Evolutionary conservation across 2,329 filamentous ascomycete species (phyloP), one percentile per base, ranked within the genome.

Genomic region (Exophiala sideris): DNA sequence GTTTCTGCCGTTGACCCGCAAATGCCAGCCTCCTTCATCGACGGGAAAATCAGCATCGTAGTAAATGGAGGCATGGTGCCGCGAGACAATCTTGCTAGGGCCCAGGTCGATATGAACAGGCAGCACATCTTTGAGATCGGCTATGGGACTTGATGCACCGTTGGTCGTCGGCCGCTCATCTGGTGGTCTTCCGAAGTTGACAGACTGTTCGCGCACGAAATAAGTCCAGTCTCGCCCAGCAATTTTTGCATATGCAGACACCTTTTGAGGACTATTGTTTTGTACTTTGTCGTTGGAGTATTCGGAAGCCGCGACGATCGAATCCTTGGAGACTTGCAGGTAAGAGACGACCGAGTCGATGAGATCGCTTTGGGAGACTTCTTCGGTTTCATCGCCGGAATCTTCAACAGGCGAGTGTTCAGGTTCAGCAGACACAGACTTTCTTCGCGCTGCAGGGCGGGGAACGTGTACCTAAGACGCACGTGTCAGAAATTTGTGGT

Each of bases 1-100:
- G 69, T 99, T 99, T 62, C 94, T 87, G 16, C 94, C 94, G 67
- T 92, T 91, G 59, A 96, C 89, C 40, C 84, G 76, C 48, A 99
- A 82, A 65, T 87, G 86, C 94, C 94, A 99, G 57, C 81, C 83
- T 47, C 75, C 74, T 39, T 72, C 72, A 21, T 75, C 70, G 11
- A 46, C 50, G 8, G 65, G 62, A 62, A 84, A 85, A 35, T 79
- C 73, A 39, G 85, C 83, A 65, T 89, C 83, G 65, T 88, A 94
- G 62, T 80, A 83, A 48, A 94, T 88, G 64, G 84, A 78, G 9
- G 88, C 88, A 67, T 91, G 88, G 57, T 86, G 79, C 58, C 89
- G 82, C 29, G 89, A 92, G 34, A 92, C 85, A 67, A 88, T 84
- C 73, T 92, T 92, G 71, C 83, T 88, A 0, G 89, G 89, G 1